A percentile compares a stretch with the other conserved stretches of the same genome.
phyloP scores from a whole-genome alignment of 1,284 basidiomycete genomes.

The Vanrija pseudolonga region DNA sequence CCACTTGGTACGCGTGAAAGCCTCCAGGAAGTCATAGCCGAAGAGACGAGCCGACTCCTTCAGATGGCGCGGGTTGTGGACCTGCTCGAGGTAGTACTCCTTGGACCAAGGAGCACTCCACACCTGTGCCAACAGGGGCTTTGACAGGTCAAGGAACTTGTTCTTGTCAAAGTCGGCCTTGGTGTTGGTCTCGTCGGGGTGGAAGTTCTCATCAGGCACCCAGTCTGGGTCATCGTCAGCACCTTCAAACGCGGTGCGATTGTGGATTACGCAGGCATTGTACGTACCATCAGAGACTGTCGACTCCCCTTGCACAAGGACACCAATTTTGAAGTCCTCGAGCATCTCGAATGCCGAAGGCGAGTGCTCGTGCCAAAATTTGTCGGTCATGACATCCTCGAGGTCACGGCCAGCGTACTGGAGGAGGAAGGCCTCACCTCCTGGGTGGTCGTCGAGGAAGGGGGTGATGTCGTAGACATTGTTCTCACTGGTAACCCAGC shows the following conservation, averaged over 20 bases:
- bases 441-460: conserved; percentile 53
- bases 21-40: conserved; percentile 75
- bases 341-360: conserved; percentile 89
- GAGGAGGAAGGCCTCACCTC: conserved; percentile 54
- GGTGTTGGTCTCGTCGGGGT: conserved; percentile 79
- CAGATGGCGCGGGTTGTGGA: conserved; percentile 92
- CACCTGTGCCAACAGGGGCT: conserved; percentile 59
- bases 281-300: conserved; percentile 68
- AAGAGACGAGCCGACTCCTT: conserved; percentile 84
- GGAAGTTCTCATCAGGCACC: conserved; percentile 80
- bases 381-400: conserved; percentile 74
- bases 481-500: conserved; percentile 49
- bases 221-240: conserved; percentile 58
- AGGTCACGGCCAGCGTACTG: conserved; percentile 81
- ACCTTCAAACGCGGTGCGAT: too few species aligned
- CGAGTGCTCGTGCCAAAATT: conserved; percentile 86
- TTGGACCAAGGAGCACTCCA: conserved; percentile 59
- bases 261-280: conserved; percentile 31
- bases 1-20: conserved; percentile 87
- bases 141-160: conserved; percentile 86
- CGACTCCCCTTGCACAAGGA: conserved; percentile 68
- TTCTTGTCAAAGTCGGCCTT: conserved; percentile 76
- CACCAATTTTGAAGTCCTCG: conserved; percentile 77
- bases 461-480: conserved; percentile 54
- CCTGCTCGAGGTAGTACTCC: conserved; percentile 92